Base-by-base conservation (phyloP, 176 grass and related monocot genomes). In the Carex myosuroides region DNA sequence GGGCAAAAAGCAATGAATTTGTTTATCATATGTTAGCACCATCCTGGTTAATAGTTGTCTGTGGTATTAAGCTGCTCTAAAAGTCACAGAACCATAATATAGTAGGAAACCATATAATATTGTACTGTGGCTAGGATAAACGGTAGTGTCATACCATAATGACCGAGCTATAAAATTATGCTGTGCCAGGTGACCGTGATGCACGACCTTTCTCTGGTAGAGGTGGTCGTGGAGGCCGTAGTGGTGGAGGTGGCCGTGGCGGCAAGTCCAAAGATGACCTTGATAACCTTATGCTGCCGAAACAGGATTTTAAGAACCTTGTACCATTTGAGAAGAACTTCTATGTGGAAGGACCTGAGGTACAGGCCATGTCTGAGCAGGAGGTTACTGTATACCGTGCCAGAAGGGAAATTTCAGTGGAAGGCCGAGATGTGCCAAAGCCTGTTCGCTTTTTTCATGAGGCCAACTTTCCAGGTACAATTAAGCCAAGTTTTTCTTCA, bases 261-360 rank as follows among this genome's bases (percentile, higher is more conserved):
- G 42, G 85, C 6, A 89, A 90, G 60, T 84, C 88, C 37, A 92
- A 76, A 84, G 91, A 99, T 64, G 87, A 89, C 44, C 85, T 99
- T 30, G 87, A 99, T 63, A 85, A 79, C 48, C 61, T 99, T 41
- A 41, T 77, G 22, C 81, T 99, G 60, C 91, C 91, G 2, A 99
- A 89, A 60, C 91, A 92, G 60, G 88, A 99, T 82, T 99, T 99
- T 62, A 88, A 85, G 2, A 86, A 87, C 65, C 83, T 99, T 20
- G 91, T 88, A 72, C 96, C 96, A 18, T 99, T 99, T 53, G 89
- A 95, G 90, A 99, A 99, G 88, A 90, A 93, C 70, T 99, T 99
- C 53, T 99, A 99, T 55, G 80, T 99, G 35, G 96, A 99, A 81
- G 80, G 80, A 60, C 91, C 90, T 13, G 87, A 85, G 1, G 87